Percentiles rank a stretch among this genome's conserved stretches.
Evolutionary conservation across 805 yeast genomes (phyloP).

Genomic region (Metschnikowia borealis): DNA sequence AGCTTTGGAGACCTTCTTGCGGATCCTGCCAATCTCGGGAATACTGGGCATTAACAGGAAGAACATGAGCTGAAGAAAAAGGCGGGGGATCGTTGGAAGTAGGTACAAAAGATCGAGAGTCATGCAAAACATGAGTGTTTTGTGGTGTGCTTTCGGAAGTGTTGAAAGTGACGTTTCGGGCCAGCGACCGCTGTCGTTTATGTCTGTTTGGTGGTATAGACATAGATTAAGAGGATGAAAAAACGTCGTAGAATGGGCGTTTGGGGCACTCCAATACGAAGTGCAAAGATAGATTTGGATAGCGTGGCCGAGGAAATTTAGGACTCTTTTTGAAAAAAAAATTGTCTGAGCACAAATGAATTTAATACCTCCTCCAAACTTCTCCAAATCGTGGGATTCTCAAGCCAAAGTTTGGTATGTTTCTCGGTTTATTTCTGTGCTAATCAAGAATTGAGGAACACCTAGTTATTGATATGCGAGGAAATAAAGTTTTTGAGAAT

Average conservation of each 20-base stretch:
- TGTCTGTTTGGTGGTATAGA: constrained; percentile 2
- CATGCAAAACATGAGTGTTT: neutral
- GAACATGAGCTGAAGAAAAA: neutral
- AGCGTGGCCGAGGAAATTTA: neutral
- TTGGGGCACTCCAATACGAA: neutral
- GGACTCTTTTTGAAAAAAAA: neutral
- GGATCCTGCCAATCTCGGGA: neutral
- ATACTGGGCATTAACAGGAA: neutral
- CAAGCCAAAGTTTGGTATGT: too few species aligned
- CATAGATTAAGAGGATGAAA: neutral
- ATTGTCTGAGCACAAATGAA: neutral
- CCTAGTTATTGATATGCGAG: neutral
- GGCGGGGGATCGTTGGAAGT: neutral
- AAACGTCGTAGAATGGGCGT: neutral
- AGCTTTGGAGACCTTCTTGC: neutral
- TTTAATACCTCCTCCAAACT: too few species aligned
- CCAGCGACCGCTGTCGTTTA: constrained; percentile 8
- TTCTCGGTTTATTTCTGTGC: too few species aligned
- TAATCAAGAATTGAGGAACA: neutral
- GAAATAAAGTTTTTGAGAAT: neutral
- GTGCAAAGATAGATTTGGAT: neutral
- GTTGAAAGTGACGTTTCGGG: constrained; percentile 3
- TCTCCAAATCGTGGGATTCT: too few species aligned
- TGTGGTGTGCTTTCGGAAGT: neutral
- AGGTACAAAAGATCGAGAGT: neutral